These are phyloP conservation scores for Protomyces inundatus DNA, from an alignment of 1,139 yeast species.

Conservation along the genomic window DNA sequence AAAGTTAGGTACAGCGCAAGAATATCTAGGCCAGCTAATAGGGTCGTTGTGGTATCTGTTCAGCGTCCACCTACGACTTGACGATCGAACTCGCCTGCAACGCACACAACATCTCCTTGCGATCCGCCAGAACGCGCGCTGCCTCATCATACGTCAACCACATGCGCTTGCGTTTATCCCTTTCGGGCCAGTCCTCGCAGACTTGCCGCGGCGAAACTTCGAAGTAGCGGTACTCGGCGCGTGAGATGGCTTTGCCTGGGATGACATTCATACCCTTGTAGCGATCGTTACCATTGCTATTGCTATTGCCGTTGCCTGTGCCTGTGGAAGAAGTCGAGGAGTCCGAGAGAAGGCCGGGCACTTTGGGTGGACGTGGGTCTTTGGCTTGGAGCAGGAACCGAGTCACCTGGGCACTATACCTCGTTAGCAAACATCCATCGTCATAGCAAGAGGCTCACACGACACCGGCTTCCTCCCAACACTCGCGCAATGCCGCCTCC, in stretches of 20 bases:
- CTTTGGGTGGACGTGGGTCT: constrained; percentile 19
- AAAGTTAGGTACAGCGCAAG: too few relatives aligned
- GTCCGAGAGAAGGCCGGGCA: not conserved
- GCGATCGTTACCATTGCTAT: not conserved
- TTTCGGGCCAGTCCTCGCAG: constrained; percentile 28
- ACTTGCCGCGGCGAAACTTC: constrained; percentile 23
- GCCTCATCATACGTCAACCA: constrained; percentile 30
- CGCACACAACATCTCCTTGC: constrained; percentile 27
- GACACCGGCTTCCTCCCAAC: constrained; percentile 98
- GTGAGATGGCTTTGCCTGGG: constrained; percentile 14
- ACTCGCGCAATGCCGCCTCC: constrained; percentile 70
- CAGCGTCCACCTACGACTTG: not conserved
- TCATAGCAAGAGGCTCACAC: constrained; percentile 30
- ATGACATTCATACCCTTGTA: constrained; percentile 13
- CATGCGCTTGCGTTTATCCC: constrained; percentile 27
- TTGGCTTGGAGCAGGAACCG: constrained; percentile 5
- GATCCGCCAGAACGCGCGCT: constrained; percentile 15
- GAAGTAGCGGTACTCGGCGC: constrained; percentile 26
- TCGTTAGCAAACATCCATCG: not conserved
- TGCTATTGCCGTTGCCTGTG: not conserved
- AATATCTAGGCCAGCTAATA: too few relatives aligned
- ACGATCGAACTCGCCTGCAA: constrained; percentile 24
- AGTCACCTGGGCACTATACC: not conserved
- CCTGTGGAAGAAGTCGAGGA: not conserved
- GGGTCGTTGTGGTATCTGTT: not conserved